These are phyloP conservation scores for Sugiyamaella sp. DNA, from an alignment of 1,139 yeast species.

Conservation along the genomic window DNA sequence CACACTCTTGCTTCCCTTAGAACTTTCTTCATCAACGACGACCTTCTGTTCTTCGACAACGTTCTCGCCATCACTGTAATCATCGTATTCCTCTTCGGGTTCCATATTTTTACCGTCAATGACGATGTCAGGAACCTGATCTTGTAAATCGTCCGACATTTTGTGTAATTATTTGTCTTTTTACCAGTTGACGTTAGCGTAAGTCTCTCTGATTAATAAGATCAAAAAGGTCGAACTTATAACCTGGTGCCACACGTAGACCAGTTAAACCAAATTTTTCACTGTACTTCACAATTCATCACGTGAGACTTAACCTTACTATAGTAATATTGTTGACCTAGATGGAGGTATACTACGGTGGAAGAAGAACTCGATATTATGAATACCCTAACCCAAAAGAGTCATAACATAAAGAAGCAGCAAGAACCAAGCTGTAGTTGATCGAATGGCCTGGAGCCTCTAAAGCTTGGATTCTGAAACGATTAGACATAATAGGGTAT, in stretches of 20 bases:
- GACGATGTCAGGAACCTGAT: constrained; percentile 81
- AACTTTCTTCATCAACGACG: constrained; percentile 36
- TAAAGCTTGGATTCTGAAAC: background rate
- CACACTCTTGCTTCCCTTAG: constrained; percentile 59
- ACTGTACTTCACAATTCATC: constrained; percentile 4
- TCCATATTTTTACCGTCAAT: constrained; percentile 69
- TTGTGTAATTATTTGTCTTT: background rate
- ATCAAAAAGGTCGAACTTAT: background rate
- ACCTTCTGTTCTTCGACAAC: constrained; percentile 38
- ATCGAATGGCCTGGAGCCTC: background rate
- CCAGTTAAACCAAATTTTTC: constrained; percentile 11
- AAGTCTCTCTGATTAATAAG: constrained; percentile 4
- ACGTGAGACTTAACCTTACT: constrained; percentile 5
- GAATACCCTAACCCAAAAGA: constrained; percentile 4
- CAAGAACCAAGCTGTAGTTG: background rate
- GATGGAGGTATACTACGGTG: too few relatives aligned
- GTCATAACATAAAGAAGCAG: background rate
- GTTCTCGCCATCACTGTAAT: constrained; percentile 55
- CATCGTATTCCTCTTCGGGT: constrained; percentile 52
- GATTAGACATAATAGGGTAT: background rate
- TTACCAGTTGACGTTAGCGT: background rate
- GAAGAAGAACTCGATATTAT: background rate
- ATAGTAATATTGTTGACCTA: background rate
- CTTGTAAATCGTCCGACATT: constrained; percentile 63
- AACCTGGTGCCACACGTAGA: constrained; percentile 10